Evolutionary conservation across 2,329 filamentous ascomycete species (phyloP), one percentile per base, ranked within the genome.

Genomic region (Cryphonectria carpinicola): DNA sequence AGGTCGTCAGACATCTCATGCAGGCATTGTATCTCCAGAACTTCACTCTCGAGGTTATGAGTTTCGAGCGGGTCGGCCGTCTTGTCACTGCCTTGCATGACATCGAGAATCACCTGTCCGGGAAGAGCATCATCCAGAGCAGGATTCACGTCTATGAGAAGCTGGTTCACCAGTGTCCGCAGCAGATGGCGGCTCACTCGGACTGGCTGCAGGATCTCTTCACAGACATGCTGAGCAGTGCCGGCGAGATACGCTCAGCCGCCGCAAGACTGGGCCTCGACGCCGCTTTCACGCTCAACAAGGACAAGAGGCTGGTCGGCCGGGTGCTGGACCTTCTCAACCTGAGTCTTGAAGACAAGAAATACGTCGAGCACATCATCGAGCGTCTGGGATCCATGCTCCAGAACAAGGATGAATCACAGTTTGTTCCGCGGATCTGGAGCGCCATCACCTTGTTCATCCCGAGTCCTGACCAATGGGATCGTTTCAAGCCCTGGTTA

Each of bases 181-280:
- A 84, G 25, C 83, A 89, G 32, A 97, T 99, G 90, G 81, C 90
- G 22, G 82, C 86, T 35, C 89, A 94, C 69, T 84, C 87, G 3
- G 87, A 93, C 71, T 99, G 96, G 95, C 84, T 98, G 65, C 86
- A 92, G 66, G 92, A 97, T 78, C 83, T 97, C 28, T 90, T 98
- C 73, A 89, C 89, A 28, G 93, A 94, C 65, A 90, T 98, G 85
- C 85, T 97, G 54, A 94, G 93, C 79, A 89, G 84, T 43, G 83
- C 94, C 65, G 92, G 91, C 75, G 94, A 97, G 56, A 92, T 95
- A 62, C 88, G 93, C 63, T 84, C 84, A 6, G 88, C 91, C 60
- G 94, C 95, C 2, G 91, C 98, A 65, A 84, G 87, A 37, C 85
- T 96, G 14, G 93, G 93, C 1, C 84, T 91, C 2, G 89, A 94